Evolutionary conservation across 1,284 basidiomycete species (phyloP).

Genomic region (Marasmius sp.): DNA sequence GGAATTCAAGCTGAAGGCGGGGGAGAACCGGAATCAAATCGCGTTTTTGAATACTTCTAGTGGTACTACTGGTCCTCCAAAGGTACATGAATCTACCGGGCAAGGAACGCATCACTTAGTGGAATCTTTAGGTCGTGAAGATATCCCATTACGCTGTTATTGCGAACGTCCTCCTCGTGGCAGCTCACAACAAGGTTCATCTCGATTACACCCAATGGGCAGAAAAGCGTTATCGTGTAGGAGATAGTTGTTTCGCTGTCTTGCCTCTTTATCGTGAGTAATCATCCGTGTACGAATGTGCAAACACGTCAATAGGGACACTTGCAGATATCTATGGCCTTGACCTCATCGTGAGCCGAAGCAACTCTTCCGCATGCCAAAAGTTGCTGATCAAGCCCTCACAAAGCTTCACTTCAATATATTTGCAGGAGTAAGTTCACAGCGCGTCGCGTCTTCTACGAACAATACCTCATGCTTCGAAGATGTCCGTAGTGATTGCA

Average conservation of each 20-base stretch:
- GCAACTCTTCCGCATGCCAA: neutral
- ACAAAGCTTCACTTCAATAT: constrained; percentile 40
- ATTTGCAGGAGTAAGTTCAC: constrained; percentile 40
- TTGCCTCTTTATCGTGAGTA: constrained; percentile 21
- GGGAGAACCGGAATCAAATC: constrained; percentile 55
- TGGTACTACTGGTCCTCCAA: constrained; percentile 65
- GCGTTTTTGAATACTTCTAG: constrained; percentile 64
- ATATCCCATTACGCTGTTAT: constrained; percentile 64
- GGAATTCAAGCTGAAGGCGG: constrained; percentile 39
- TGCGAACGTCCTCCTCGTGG: constrained; percentile 57
- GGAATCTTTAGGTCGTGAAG: constrained; percentile 49
- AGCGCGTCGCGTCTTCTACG: constrained; percentile 6
- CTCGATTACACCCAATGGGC: constrained; percentile 36
- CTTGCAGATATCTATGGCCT: constrained; percentile 56
- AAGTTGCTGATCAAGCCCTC: neutral
- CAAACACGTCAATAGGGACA: constrained; percentile 11
- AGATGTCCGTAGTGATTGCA: constrained; percentile 54
- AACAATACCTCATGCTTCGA: neutral
- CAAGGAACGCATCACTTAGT: neutral
- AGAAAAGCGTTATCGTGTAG: constrained; percentile 32
- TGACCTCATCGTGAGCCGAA: constrained; percentile 36
- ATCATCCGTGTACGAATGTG: neutral
- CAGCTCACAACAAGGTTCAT: constrained; percentile 44
- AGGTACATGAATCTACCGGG: constrained; percentile 34
- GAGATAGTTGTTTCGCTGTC: constrained; percentile 31